These are phyloP conservation scores for Botrytis hyacinthi DNA, from an alignment of 2,329 filamentous ascomycete species.

Conservation along the genomic window DNA sequence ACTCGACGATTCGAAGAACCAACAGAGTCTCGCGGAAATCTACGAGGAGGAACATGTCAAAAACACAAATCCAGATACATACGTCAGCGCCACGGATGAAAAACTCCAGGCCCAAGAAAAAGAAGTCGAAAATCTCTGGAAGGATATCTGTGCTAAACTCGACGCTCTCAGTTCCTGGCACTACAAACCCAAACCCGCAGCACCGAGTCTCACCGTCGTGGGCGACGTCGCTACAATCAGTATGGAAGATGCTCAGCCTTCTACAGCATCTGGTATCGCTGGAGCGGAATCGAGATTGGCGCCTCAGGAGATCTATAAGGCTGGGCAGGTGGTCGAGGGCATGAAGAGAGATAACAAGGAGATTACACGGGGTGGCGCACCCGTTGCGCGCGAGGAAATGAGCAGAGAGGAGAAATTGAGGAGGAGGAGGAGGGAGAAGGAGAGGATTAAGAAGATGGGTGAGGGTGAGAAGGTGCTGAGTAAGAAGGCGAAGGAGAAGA, in stretches of 20 bases:
- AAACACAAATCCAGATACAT: slow-evolving; percentile 71
- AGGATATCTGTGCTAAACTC: slow-evolving; percentile 72
- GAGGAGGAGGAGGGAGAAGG: slow-evolving; percentile 77
- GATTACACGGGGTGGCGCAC: slow-evolving; percentile 74
- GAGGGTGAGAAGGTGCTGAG: slow-evolving; percentile 50
- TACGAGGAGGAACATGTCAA: slow-evolving; percentile 93
- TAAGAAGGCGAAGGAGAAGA: slow-evolving; percentile 58
- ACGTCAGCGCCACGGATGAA: slow-evolving; percentile 78
- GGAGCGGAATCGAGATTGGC: slow-evolving; percentile 74
- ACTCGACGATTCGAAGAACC: slow-evolving; percentile 82
- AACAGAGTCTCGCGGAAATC: slow-evolving; percentile 82
- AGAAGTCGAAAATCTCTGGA: slow-evolving; percentile 82
- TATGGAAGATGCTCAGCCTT: slow-evolving; percentile 94
- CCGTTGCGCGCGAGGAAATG: slow-evolving; percentile 82
- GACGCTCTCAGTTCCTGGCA: slow-evolving; percentile 92
- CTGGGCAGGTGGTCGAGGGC: slow-evolving; percentile 65
- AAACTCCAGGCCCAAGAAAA: slow-evolving; percentile 78
- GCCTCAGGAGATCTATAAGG: slow-evolving; percentile 89
- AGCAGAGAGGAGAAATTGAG: slow-evolving; percentile 79
- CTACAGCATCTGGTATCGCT: slow-evolving; percentile 70
- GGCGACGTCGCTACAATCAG: slow-evolving; percentile 85
- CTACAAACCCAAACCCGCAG: slow-evolving; percentile 85
- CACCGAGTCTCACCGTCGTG: slow-evolving; percentile 80
- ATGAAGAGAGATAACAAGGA: slow-evolving; percentile 60
- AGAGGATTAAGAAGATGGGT: slow-evolving; percentile 71